Evolutionary conservation across 495 filamentous ascomycete species (phyloP), one percentile per base, ranked within the genome.

Genomic region (Lindgomyces ingoldianus): DNA sequence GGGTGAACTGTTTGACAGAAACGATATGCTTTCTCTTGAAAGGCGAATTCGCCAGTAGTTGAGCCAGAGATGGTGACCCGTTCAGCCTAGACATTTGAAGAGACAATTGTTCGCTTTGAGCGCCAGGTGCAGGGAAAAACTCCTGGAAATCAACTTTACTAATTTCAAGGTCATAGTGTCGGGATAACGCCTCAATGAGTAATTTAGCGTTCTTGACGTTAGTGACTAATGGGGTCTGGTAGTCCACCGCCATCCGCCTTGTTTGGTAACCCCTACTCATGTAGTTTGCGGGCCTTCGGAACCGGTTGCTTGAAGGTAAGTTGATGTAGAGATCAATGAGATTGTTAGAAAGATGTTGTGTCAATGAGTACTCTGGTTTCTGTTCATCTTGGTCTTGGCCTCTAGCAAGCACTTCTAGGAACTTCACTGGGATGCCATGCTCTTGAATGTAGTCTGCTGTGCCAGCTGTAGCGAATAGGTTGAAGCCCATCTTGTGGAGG

Each of bases 131-230:
- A 14, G 55, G 56, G 10, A 27, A 26, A 48, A 73, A 73, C n/a
- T 91, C 93, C 80, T 96, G 90, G 77, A 87, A 96, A 73, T 98
- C 94, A 60, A 90, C 82, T 42, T 85, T 85, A 73, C 85, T 82
- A 63, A 98, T 85, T 39, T 91, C 83, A 39, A 98, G 79, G 63
- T 91, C 85, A 70, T 88, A 96, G 73, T 95, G 86, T 41, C 94
- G 85, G 56, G 92, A 86, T 65, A 98, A 88, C 16, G 94, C 94
- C 75, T 98, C 94, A 66, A 98, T 89, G 46, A 98, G 75, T 57
- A 98, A 89, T 81, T 98, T 98, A 42, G 94, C 94, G 70, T 97
- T 98, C 83, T 98, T 98, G 71, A 98, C 94, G 72, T 98, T 98
- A 49, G 94, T 98, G 27, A 98, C 92, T 68, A 98, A 77, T 41